phyloP scores from a whole-genome alignment of 163 green algal genomes.

The Scenedesmus sp. region DNA sequence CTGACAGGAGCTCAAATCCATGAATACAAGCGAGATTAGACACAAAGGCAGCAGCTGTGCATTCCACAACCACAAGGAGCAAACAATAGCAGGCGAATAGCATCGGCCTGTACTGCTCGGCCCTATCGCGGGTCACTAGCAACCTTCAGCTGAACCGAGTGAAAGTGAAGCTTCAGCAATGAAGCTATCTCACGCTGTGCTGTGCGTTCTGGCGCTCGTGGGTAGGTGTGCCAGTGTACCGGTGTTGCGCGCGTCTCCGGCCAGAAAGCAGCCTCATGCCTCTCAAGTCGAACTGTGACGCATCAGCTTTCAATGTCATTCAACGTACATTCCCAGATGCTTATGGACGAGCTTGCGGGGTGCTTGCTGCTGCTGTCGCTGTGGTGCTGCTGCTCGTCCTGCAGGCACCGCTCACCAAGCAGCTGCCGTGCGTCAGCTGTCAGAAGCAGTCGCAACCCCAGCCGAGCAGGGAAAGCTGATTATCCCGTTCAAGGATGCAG shows the following conservation, averaged over 20 bases:
- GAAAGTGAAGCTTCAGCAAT: neutral
- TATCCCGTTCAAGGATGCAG: conserved; percentile 16
- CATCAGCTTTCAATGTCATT: neutral
- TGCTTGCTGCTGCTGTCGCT: neutral
- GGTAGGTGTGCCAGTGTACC: neutral
- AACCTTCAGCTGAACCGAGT: neutral
- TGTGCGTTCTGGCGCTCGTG: neutral
- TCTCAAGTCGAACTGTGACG: neutral
- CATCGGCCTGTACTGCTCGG: neutral
- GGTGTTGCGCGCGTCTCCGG: neutral
- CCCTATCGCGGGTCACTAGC: neutral
- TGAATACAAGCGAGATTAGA: neutral
- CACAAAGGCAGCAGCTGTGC: neutral
- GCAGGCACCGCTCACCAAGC: conserved; percentile 7
- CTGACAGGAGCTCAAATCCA: neutral
- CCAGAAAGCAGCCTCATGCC: neutral
- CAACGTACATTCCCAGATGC: too few relatives aligned
- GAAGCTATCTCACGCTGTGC: neutral
- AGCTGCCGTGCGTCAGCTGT: conserved; percentile 10
- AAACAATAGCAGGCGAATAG: neutral
- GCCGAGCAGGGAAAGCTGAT: neutral
- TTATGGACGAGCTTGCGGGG: too few relatives aligned
- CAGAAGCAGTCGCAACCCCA: neutral
- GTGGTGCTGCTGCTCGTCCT: neutral
- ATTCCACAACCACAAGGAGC: neutral